Evolutionary conservation across 768 basidiomycete genomes (phyloP), one percentile per base, ranked within the genome.

Genomic region (Trametes gibbosa): DNA sequence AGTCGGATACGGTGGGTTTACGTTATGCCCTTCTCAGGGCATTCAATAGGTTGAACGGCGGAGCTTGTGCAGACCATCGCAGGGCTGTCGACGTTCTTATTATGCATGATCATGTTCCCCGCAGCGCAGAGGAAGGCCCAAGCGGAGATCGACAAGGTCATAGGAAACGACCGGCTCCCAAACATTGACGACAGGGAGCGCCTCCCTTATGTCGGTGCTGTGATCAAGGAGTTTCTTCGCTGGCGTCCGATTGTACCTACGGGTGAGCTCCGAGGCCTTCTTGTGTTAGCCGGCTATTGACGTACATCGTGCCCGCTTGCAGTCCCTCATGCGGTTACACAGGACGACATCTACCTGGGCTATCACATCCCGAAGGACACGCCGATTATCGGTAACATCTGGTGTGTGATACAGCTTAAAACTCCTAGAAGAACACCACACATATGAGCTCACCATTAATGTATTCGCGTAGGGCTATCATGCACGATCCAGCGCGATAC

Each of bases 61-160:
- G n/a, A n/a, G n/a, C n/a, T n/a, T 50, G 49, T 13, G 9, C 23
- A 51, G 50, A 51, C 50, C 2, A 37, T 51, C 3, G 50, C 50
- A 17, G n/a, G 40, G 12, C 8, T 51, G 13, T 27, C 34, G 3
- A 42, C 49, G 10, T 42, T 52, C 24, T 6, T 72, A 21, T 67
- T 74, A 1, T 66, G 67, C 24, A 70, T 75, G 68, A 27, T 68
- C 3, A 65, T 69, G 24, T 49, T 72, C 55, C 75, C 75, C 2
- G 68, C 71, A n/a, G 64, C 68, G 7, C 73, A 75, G 50, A 47
- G 24, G 5, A 71, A 66, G 40, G 65, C 51, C 5, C 67, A 68
- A 42, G 66, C 66, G 17, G 75, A 75, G 55, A 64, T 77, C 34
- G 66, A 72, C 34, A 58, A 46, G 2, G 68, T 75, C n/a, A 56